These are phyloP conservation scores for Setaria viridis DNA, from an alignment of 202 grass and related monocot genomes.

Conservation along the genomic window DNA sequence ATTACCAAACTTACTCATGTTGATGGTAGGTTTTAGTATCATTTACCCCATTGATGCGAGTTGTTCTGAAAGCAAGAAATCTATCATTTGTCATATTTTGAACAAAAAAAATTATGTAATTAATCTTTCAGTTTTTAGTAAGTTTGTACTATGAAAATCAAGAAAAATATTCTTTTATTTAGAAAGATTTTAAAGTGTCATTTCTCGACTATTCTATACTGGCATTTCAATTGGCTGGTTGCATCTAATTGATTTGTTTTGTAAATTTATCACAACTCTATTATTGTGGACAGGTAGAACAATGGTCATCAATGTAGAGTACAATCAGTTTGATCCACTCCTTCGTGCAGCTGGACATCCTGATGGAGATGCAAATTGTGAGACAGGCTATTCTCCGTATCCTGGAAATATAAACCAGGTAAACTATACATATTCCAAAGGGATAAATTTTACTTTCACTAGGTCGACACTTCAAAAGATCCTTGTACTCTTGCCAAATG, in stretches of 20 bases:
- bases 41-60: slow-evolving; percentile 26
- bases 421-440: slow-evolving; percentile 16
- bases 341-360: slow-evolving; percentile 88
- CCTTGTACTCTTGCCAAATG: not conserved
- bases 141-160: not conserved
- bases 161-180: not conserved
- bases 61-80: not conserved
- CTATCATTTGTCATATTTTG: not conserved
- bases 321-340: slow-evolving; percentile 98
- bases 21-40: slow-evolving; percentile 62
- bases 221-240: not conserved
- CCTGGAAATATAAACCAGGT: slow-evolving; percentile 99
- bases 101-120: not conserved
- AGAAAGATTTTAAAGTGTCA: not conserved
- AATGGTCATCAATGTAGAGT: slow-evolving; percentile 99
- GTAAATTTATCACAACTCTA: not conserved
- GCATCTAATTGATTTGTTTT: slow-evolving; percentile 27
- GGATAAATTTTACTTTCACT: not conserved
- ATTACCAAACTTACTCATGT: slow-evolving; percentile 94
- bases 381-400: slow-evolving; percentile 91
- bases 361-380: slow-evolving; percentile 89
- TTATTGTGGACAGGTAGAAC: slow-evolving; percentile 70
- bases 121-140: not conserved
- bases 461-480: not conserved
- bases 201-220: not conserved